These are phyloP conservation scores for Trichoderma asperelloides DNA, from an alignment of 495 filamentous ascomycete genomes.

Conservation along the genomic window DNA sequence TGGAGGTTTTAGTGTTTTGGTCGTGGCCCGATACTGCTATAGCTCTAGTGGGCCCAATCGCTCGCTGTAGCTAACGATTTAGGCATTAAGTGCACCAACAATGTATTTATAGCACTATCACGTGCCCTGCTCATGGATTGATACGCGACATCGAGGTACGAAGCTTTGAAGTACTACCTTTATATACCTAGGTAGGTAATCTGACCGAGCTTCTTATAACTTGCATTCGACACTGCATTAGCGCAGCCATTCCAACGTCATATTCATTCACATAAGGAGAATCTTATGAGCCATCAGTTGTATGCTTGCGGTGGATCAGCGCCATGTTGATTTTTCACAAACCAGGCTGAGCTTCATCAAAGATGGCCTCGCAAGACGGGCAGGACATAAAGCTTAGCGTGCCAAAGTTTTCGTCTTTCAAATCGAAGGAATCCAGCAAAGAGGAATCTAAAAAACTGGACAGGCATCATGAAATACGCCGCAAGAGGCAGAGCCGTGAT, in stretches of 20 bases:
- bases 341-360: background rate
- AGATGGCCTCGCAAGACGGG: background rate
- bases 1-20: no score
- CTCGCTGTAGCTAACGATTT: no score
- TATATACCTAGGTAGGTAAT: background rate
- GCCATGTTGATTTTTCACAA: background rate
- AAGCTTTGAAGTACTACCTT: background rate
- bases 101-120: background rate
- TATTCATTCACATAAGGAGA: background rate
- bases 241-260: background rate
- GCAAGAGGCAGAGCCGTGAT: background rate
- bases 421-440: background rate
- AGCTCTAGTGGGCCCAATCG: no score
- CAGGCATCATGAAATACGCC: background rate
- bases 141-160: background rate
- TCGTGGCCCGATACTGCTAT: no score
- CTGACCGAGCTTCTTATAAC: background rate
- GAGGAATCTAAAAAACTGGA: background rate
- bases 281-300: background rate
- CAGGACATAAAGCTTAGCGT: constrained; percentile 3
- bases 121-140: background rate
- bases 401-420: constrained; percentile 12
- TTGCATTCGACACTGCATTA: background rate
- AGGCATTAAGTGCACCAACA: no score
- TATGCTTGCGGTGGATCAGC: background rate